Evolutionary conservation across 164 flowering plant species (phyloP), one percentile per base, ranked within the genome.

Genomic region (Chimonanthus salicifolius): DNA sequence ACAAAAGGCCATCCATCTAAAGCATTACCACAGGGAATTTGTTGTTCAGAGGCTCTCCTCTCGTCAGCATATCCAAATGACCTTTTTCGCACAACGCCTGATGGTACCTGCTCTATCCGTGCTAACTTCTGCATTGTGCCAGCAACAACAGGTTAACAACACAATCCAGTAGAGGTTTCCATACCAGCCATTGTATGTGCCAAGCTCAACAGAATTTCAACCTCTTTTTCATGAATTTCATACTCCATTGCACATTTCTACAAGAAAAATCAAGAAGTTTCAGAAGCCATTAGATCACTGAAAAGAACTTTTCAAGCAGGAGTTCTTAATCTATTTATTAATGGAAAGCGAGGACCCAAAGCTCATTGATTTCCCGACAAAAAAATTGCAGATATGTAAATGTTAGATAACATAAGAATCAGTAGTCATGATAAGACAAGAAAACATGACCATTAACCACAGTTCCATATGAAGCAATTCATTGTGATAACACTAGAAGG

Each of bases 21-120:
- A 72, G 60, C 47, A 43, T 76, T 76, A 76, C 82, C 82, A 47
- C 15, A 45, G 72, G n/a, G 13, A 15, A 20, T 58, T 33, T 33
- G 76, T 63, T 60, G 65, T 13, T 74, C 66, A 67, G 68, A 67
- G 47, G 44, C 68, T 65, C 65, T 64, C 6, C 49, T n/a, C 60
- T 47, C 54, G 10, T 15, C 60, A 70, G 72, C 6, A 66, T 47
- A 44, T 33, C 69, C 78, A 45, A 75, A 75, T 43, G 72, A 43
- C n/a, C 47, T 54, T 21, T 15, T 67, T 11, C 62, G 45, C 64
- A 21, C 8, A n/a, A 21, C 74, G 71, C 69, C 74, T 0, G 13
- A 71, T 45, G 74, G 16, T 13, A 43, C 66, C 60, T 67, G 67
- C 11, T 67, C 75, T 70, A 47, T 74, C 78, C 66, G 68, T 73